Base-by-base conservation (phyloP, 331 rosid species). In the Acacia pycnantha region DNA sequence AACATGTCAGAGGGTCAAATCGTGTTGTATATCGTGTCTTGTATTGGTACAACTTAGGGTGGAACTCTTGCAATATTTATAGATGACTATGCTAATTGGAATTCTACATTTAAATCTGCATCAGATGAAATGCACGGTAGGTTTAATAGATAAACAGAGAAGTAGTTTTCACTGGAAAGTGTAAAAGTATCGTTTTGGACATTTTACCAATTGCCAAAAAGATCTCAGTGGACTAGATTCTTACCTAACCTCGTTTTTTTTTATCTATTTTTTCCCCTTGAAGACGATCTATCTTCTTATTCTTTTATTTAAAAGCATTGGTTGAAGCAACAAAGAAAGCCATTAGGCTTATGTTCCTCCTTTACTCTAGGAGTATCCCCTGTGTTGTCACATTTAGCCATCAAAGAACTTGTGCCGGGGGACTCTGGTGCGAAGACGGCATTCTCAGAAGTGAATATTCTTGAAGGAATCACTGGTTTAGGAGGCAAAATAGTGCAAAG, bases 341-440 rank as follows among this genome's bases (percentile, higher is more conserved):
- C 93, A 61, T 79, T 90, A 61, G 91, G 90, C 84, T 88, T 82
- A 35, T 82, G 81, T 86, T 91, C 97, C 65, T 82, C 91, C 35
- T 82, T 84, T 62, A 82, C 84, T 88, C 88, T 93, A 1, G 93
- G 94, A 26, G 91, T 95, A 66, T 89, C 92, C 67, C 93, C 90
- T 0, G 81, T 80, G 76, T 84, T 92, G 77, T 86, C 93, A 8
- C 85, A 82, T 70, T 87, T 83, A n/a, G 93, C 92, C 95, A 95
- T 95, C 82, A 93, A 88, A 26, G 98, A 91, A 82, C 97, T 95
- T 35, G 98, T 95, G 43, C 97, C 97, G 0, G 98, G 98, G 68
- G 98, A 95, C 83, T 95, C 95, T 0, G 97, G 97, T 0, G 95
- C 87, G 68, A 95, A 88, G 67, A 95, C 84, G 0, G 83, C 18